phyloP scores from a whole-genome alignment of 1,284 basidiomycete species.

The Cryptococcus deneoformans region DNA sequence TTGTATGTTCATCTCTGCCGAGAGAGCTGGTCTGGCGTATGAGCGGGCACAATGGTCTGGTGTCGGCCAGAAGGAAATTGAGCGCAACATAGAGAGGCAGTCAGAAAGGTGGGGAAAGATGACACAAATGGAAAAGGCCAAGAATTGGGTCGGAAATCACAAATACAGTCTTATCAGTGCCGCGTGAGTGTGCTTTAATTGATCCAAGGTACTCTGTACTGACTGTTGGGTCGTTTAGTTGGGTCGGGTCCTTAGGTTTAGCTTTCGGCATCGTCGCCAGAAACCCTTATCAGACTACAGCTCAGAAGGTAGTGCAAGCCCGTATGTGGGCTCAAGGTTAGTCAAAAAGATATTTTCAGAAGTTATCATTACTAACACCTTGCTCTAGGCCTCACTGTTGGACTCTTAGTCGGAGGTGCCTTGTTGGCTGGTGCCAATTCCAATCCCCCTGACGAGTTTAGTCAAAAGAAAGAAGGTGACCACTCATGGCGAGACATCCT shows the following conservation, averaged over 20 bases:
- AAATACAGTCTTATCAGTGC: slow-evolving; percentile 77
- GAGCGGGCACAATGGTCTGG: slow-evolving; percentile 68
- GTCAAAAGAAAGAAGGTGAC: slow-evolving; percentile 16
- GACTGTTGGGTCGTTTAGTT: slow-evolving; percentile 50
- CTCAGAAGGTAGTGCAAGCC: slow-evolving; percentile 73
- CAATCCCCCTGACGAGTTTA: slow-evolving; percentile 9
- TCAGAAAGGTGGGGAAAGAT: slow-evolving; percentile 62
- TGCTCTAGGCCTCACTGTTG: slow-evolving; percentile 60
- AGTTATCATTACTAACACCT: not conserved
- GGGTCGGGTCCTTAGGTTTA: slow-evolving; percentile 69
- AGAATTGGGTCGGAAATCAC: slow-evolving; percentile 70
- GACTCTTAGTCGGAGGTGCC: slow-evolving; percentile 69
- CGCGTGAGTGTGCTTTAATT: slow-evolving; percentile 23
- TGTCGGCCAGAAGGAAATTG: slow-evolving; percentile 59
- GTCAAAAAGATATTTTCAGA: not conserved
- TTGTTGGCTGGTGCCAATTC: slow-evolving; percentile 50
- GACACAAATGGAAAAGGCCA: slow-evolving; percentile 59
- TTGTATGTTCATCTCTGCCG: slow-evolving; percentile 68
- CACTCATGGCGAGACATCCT: slow-evolving; percentile 42
- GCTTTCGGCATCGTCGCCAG: slow-evolving; percentile 70
- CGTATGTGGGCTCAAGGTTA: slow-evolving; percentile 70
- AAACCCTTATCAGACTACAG: slow-evolving; percentile 51
- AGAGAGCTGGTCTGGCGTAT: slow-evolving; percentile 71
- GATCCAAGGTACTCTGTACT: not conserved
- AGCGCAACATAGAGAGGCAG: slow-evolving; percentile 55